phyloP scores from a whole-genome alignment of 2,329 filamentous ascomycete species.

The Clonostachys sp. region DNA sequence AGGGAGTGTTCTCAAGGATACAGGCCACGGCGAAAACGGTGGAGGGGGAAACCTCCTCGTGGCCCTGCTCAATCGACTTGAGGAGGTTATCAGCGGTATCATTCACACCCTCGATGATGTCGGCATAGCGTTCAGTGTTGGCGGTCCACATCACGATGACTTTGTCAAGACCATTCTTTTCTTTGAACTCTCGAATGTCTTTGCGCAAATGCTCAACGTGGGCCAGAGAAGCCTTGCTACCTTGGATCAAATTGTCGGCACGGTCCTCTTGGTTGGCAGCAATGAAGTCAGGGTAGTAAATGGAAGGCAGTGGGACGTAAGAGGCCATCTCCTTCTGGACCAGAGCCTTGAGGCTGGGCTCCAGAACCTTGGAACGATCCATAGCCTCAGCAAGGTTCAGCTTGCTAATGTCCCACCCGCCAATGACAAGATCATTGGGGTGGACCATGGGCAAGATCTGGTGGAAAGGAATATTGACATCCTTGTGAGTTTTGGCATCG shows the following conservation, averaged over 20 bases:
- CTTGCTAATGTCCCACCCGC: constrained; percentile 95
- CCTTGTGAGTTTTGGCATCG: constrained; percentile 75
- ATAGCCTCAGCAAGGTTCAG: constrained; percentile 88
- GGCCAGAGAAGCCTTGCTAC: constrained; percentile 76
- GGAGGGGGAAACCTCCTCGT: constrained; percentile 89
- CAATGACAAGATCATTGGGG: constrained; percentile 90
- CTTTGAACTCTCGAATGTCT: constrained; percentile 94
- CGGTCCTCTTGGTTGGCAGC: constrained; percentile 96
- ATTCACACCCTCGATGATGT: constrained; percentile 83
- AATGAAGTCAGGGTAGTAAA: constrained; percentile 99
- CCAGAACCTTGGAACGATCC: constrained; percentile 92
- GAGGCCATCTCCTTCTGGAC: constrained; percentile 90
- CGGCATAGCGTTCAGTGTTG: constrained; percentile 96
- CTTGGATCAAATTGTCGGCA: constrained; percentile 84
- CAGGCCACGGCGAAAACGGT: constrained; percentile 94
- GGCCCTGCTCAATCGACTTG: constrained; percentile 78
- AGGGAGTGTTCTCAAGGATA: constrained; percentile 84
- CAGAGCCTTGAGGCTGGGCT: constrained; percentile 86
- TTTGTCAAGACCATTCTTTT: constrained; percentile 79
- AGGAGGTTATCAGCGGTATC: constrained; percentile 94
- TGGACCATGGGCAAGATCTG: constrained; percentile 94
- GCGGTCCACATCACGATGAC: constrained; percentile 98
- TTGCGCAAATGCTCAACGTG: constrained; percentile 91
- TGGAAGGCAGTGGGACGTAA: constrained; percentile 85
- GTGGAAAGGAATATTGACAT: constrained; percentile 96